Conservation (phyloP, 2,329 filamentous ascomycete species). For the Mycogone perniciosa region DNA sequence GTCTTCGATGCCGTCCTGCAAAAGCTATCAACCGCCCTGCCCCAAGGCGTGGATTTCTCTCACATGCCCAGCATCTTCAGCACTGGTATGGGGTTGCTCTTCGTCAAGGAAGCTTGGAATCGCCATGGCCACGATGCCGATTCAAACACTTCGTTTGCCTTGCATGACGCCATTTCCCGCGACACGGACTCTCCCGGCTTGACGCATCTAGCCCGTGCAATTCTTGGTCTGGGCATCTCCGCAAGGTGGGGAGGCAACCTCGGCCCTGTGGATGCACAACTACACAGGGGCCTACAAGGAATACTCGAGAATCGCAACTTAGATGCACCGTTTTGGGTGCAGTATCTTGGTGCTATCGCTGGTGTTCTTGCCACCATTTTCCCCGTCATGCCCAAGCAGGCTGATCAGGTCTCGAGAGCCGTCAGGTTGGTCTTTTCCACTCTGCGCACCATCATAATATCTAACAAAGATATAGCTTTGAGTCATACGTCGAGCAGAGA, state of each 20-base stretch:
- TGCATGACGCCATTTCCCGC: constrained; percentile 67
- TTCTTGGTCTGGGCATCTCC: constrained; percentile 65
- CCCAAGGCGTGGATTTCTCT: constrained; percentile 30
- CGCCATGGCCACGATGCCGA: constrained; percentile 42
- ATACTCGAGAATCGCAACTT: constrained; percentile 33
- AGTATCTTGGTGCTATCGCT: constrained; percentile 46
- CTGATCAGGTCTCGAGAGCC: constrained; percentile 27
- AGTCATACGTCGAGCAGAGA: constrained; percentile 20
- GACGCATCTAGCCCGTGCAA: constrained; percentile 63
- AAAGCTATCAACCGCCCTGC: constrained; percentile 37
- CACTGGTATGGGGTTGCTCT: constrained; percentile 37
- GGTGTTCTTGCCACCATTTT: constrained; percentile 37
- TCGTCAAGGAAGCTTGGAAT: constrained; percentile 47
- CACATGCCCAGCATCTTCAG: constrained; percentile 36
- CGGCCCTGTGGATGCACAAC: constrained; percentile 39
- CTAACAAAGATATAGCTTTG: constrained; percentile 26
- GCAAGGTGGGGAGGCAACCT: constrained; percentile 66
- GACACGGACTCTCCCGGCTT: constrained; percentile 65
- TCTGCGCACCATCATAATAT: neutral
- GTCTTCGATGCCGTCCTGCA: constrained; percentile 32
- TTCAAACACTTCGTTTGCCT: constrained; percentile 57
- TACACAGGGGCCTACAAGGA: constrained; percentile 37
- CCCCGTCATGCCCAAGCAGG: constrained; percentile 34
- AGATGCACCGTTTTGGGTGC: constrained; percentile 45
- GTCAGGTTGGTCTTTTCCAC: constrained; percentile 34